Evolutionary conservation across 805 yeast species (phyloP).

Genomic region (Wickerhamiella siamensis): DNA sequence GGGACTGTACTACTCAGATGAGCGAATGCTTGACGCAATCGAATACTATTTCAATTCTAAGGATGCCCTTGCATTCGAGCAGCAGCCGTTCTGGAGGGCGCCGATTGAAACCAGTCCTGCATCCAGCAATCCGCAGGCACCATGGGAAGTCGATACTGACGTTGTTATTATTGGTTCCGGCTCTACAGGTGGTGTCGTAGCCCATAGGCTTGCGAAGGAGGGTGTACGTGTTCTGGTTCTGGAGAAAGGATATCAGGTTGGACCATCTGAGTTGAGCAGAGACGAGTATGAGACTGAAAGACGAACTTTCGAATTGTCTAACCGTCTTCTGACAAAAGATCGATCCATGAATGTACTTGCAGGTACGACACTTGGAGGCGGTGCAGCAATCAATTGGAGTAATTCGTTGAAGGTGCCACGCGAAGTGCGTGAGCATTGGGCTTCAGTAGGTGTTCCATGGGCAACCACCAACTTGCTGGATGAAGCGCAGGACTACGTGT

Average conservation of each 20-base stretch:
- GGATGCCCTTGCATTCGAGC: conserved; percentile 1
- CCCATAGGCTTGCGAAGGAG: conserved; percentile 30
- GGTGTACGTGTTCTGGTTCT: conserved; percentile 34
- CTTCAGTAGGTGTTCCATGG: conserved; percentile 32
- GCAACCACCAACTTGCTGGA: conserved; percentile 33
- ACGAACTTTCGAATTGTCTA: conserved; percentile 30
- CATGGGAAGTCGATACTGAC: conserved; percentile 20
- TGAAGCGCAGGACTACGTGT: conserved; percentile 33
- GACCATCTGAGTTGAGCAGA: conserved; percentile 26
- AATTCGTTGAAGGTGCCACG: conserved; percentile 39
- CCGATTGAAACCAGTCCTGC: conserved; percentile 4
- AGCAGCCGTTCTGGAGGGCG: conserved; percentile 1
- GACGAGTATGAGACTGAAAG: conserved; percentile 28
- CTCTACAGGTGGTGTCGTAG: conserved; percentile 39
- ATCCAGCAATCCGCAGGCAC: conserved; percentile 3
- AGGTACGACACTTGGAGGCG: conserved; percentile 45
- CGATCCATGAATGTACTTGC: conserved; percentile 30
- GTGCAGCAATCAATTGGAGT: conserved; percentile 44
- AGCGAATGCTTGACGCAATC: background rate
- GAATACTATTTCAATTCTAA: conserved; percentile 11
- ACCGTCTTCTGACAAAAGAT: conserved; percentile 26
- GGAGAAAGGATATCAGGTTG: conserved; percentile 37
- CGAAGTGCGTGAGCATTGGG: conserved; percentile 39
- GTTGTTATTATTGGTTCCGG: conserved; percentile 40
- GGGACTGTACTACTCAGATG: conserved; percentile 4